A percentile compares a stretch with the other conserved stretches of the same genome.
These are phyloP conservation scores for Geotrichum restrictum DNA, from an alignment of 1,139 yeast genomes.

Conservation along the genomic window DNA sequence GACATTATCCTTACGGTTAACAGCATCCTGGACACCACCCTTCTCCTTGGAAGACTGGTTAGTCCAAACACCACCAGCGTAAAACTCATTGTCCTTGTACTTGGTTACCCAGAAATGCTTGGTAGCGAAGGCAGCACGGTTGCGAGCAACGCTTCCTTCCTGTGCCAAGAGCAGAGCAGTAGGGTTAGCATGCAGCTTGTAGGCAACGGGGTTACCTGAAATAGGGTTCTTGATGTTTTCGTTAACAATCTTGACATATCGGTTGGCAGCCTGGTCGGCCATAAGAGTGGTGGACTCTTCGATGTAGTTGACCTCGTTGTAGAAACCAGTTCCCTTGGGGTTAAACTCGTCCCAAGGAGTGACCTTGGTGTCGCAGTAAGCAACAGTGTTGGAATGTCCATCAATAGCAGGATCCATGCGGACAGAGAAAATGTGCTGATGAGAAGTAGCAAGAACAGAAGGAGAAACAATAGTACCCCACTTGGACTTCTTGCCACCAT, in stretches of 20 bases:
- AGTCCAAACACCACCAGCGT: conserved; percentile 76
- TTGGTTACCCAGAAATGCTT: conserved; percentile 75
- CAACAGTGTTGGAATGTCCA: conserved; percentile 68
- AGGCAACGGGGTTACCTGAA: conserved; percentile 75
- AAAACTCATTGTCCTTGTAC: conserved; percentile 62
- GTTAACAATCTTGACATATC: conserved; percentile 70
- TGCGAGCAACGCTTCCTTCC: conserved; percentile 55
- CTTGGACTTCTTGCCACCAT: conserved; percentile 65
- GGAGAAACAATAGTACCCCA: conserved; percentile 88
- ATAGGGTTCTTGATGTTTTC: conserved; percentile 74
- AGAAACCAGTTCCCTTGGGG: conserved; percentile 74
- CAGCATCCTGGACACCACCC: conserved; percentile 63
- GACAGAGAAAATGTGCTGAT: conserved; percentile 79
- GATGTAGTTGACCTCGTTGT: conserved; percentile 57
- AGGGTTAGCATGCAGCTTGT: conserved; percentile 75
- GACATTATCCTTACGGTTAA: conserved; percentile 60
- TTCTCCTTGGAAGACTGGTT: conserved; percentile 64
- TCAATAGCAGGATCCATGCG: conserved; percentile 87
- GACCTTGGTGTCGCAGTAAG: conserved; percentile 67
- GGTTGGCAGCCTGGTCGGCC: conserved; percentile 70
- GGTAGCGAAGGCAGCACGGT: conserved; percentile 69
- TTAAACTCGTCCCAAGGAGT: conserved; percentile 59
- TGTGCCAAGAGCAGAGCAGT: conserved; percentile 71
- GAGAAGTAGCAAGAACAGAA: conserved; percentile 82
- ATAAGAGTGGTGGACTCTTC: conserved; percentile 73